A percentile compares a stretch with the other conserved stretches of the same genome.
These are phyloP conservation scores for Metarhizium sp. DNA, from an alignment of 2,329 filamentous ascomycete genomes.

Conservation along the genomic window DNA sequence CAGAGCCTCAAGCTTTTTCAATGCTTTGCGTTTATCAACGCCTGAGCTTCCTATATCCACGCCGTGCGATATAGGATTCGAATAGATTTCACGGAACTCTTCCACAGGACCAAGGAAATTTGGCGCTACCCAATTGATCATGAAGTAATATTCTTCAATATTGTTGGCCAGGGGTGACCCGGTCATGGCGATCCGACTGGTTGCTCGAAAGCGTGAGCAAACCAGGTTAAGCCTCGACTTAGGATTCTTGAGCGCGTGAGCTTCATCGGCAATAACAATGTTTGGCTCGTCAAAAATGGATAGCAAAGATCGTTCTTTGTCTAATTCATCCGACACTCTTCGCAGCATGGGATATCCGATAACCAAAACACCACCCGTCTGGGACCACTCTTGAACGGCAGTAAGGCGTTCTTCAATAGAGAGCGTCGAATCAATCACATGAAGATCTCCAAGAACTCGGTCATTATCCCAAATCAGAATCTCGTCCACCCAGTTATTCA, in stretches of 20 bases:
- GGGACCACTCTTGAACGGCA: conserved; percentile 49
- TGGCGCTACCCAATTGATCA: conserved; percentile 81
- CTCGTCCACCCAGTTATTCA: conserved; percentile 80
- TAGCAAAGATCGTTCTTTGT: conserved; percentile 23
- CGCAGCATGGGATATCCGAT: conserved; percentile 64
- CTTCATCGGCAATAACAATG: conserved; percentile 78
- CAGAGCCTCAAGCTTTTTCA: conserved; percentile 61
- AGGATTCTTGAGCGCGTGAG: conserved; percentile 67
- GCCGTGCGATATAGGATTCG: conserved; percentile 63
- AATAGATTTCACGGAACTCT: conserved; percentile 65
- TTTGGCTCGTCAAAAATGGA: conserved; percentile 53
- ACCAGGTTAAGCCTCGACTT: conserved; percentile 40
- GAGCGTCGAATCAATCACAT: conserved; percentile 40
- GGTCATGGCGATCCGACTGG: conserved; percentile 70
- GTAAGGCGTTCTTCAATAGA: conserved; percentile 27
- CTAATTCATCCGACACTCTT: conserved; percentile 18
- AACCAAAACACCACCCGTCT: conserved; percentile 62
- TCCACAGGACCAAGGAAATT: conserved; percentile 59
- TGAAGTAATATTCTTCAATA: conserved; percentile 73
- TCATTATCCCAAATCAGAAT: conserved; percentile 58
- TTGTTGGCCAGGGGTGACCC: conserved; percentile 82
- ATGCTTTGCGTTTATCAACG: conserved; percentile 45
- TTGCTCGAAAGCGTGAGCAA: conserved; percentile 53
- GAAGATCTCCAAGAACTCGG: conserved; percentile 44
- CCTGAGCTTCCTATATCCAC: conserved; percentile 54